These are phyloP conservation scores for Diaporthe longicolla DNA, from an alignment of 2,329 filamentous ascomycete genomes.

Conservation along the genomic window DNA sequence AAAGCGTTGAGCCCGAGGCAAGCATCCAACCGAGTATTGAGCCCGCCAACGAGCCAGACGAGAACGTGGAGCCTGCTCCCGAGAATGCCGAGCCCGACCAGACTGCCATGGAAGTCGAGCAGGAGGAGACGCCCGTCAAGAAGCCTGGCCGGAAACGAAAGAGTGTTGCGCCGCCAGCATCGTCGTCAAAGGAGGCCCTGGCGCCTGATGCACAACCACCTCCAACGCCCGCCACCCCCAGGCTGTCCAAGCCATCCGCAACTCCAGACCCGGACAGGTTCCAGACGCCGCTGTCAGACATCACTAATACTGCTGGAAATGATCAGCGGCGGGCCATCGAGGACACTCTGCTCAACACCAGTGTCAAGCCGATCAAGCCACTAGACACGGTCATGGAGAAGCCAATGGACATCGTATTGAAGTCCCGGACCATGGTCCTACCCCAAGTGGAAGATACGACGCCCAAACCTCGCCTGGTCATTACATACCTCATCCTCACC, in stretches of 20 bases:
- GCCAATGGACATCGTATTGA: slow-evolving; percentile 94
- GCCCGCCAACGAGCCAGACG: slow-evolving; percentile 51
- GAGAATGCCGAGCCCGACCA: slow-evolving; percentile 49
- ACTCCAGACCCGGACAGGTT: slow-evolving; percentile 69
- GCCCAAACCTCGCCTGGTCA: slow-evolving; percentile 89
- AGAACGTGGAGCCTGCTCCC: slow-evolving; percentile 38
- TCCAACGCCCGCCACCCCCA: slow-evolving; percentile 60
- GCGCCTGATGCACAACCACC: slow-evolving; percentile 46
- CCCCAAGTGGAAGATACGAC: slow-evolving; percentile 80
- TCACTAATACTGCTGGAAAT: slow-evolving; percentile 78
- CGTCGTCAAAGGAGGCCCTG: slow-evolving; percentile 50
- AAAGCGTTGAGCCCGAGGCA: slow-evolving; percentile 40
- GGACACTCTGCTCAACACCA: slow-evolving; percentile 61
- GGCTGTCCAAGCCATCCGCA: slow-evolving; percentile 58
- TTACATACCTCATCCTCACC: slow-evolving; percentile 90
- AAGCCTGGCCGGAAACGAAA: slow-evolving; percentile 77
- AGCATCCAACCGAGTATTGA: slow-evolving; percentile 47
- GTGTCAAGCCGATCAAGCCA: slow-evolving; percentile 79
- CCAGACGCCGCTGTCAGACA: slow-evolving; percentile 78
- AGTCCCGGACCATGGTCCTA: slow-evolving; percentile 80
- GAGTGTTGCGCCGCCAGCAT: slow-evolving; percentile 62
- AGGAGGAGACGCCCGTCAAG: slow-evolving; percentile 50
- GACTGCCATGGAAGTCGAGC: slow-evolving; percentile 50
- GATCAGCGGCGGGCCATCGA: slow-evolving; percentile 65
- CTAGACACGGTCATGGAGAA: slow-evolving; percentile 85